Base-by-base conservation (phyloP, 148 eudicot genomes). In the Beta vulgaris region DNA sequence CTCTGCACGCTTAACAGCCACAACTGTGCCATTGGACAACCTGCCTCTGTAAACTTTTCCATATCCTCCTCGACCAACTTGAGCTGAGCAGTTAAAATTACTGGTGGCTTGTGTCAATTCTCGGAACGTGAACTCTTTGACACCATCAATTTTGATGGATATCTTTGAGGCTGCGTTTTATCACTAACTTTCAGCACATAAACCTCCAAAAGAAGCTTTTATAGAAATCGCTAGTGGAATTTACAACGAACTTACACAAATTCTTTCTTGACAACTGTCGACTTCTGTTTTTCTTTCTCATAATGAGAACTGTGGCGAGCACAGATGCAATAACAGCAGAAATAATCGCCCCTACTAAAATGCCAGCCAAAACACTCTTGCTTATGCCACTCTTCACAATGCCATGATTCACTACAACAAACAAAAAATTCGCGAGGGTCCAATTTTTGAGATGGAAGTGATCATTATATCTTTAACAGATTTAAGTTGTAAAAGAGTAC, bases 31-130 rank as follows among this genome's bases (percentile, higher is more conserved):
- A 46, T 85, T 89, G 7, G 80, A 81, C 68, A 91, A 73, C 77
- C 82, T 80, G 70, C 97, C 98, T 85, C 69, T 89, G 71, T 85
- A 91, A 49, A 94, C 98, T 49, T 84, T 90, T 73, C 98, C 98
- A 75, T 94, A 94, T 77, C 98, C 98, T 85, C 98, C 98, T 83
- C 81, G 85, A 13, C 98, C 98, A 68, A 94, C 87, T 83, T 88
- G 87, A 80, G 85, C 71, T 48, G 89, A 81, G 64, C 58, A 63
- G 76, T 75, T 76, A 68, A 94, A 94, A 74, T 77, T 77, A 53
- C 77, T 46, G 55, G 98, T 94, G 67, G 91, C 97, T 49, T 59
- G 78, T 78, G 87, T 79, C 89, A 91, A 68, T 79, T 91, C 95
- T 76, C 85, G 83, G 70, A 84, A 91, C 42, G 85, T 81, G 82